phyloP scores from a whole-genome alignment of 768 basidiomycete species.

The Mycena rebaudengoi region DNA sequence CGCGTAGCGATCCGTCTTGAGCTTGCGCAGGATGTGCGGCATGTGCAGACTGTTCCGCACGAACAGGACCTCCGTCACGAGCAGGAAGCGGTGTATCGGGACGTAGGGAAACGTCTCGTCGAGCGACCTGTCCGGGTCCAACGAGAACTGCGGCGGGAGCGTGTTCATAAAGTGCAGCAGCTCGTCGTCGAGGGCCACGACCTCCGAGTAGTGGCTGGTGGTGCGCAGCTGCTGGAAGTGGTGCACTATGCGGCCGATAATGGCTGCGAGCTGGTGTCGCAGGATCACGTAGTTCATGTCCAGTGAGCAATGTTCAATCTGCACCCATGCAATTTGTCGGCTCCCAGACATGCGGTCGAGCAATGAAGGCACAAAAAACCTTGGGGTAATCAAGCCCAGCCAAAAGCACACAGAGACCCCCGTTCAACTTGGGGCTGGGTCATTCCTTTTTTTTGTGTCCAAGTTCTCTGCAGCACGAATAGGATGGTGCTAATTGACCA shows the following conservation, averaged over 20 bases:
- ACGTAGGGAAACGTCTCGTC: constrained; percentile 74
- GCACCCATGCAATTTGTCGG: too few relatives aligned
- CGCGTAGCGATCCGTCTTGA: constrained; percentile 81
- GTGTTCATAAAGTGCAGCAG: constrained; percentile 76
- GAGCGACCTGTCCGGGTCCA: constrained; percentile 79
- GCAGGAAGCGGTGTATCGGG: constrained; percentile 86
- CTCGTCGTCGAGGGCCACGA: constrained; percentile 83
- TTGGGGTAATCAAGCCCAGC: too few relatives aligned
- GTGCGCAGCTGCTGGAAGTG: constrained; percentile 90
- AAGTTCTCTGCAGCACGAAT: too few relatives aligned
- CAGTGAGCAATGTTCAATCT: too few relatives aligned
- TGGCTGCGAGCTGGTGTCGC: constrained; percentile 79
- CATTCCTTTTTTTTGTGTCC: too few relatives aligned
- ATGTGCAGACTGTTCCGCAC: constrained; percentile 86
- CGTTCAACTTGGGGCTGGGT: too few relatives aligned
- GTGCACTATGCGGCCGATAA: constrained; percentile 91
- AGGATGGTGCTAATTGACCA: too few relatives aligned
- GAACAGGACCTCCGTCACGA: constrained; percentile 90
- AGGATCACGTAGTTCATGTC: constrained; percentile 93
- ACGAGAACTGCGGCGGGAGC: constrained; percentile 81
- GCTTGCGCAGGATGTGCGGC: constrained; percentile 84
- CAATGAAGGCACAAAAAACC: too few relatives aligned
- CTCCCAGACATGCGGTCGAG: too few relatives aligned
- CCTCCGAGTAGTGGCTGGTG: constrained; percentile 84
- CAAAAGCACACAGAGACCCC: too few relatives aligned